These are phyloP conservation scores for Echinosophora koreensis DNA, from an alignment of 306 rosid species.

Conservation along the genomic window DNA sequence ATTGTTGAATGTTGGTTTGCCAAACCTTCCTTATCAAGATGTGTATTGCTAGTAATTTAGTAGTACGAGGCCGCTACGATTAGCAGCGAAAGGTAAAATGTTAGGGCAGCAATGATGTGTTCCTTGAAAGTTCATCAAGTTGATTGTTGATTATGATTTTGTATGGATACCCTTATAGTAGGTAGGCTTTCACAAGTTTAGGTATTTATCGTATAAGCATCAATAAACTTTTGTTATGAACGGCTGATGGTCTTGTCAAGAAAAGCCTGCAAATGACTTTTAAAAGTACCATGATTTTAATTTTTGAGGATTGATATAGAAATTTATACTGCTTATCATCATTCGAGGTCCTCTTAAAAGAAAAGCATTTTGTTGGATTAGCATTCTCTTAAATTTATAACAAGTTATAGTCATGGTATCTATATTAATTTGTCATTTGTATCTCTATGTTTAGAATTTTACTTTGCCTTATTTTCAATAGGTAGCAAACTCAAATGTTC, in stretches of 20 bases:
- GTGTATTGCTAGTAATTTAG: not conserved
- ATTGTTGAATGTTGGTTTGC: constrained; percentile 5
- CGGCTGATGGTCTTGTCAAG: not conserved
- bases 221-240: constrained; percentile 5
- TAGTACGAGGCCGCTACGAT: not conserved
- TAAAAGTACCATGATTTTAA: not conserved
- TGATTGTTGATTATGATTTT: constrained; percentile 1
- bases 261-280: constrained; percentile 9
- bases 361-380: constrained; percentile 29
- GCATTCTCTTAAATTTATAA: not conserved
- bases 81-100: not conserved
- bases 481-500: constrained; percentile 95
- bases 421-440: constrained; percentile 26
- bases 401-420: not conserved
- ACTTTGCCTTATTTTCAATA: constrained; percentile 45
- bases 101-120: constrained; percentile 10
- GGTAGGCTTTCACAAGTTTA: not conserved
- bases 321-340: constrained; percentile 11
- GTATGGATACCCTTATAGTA: not conserved
- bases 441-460: constrained; percentile 37
- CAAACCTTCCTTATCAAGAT: not conserved
- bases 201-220: not conserved
- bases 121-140: not conserved
- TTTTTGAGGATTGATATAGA: not conserved
- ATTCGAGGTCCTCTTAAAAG: not conserved